Conservation (phyloP, 805 yeast genomes). For the Candida jianshihensis region DNA sequence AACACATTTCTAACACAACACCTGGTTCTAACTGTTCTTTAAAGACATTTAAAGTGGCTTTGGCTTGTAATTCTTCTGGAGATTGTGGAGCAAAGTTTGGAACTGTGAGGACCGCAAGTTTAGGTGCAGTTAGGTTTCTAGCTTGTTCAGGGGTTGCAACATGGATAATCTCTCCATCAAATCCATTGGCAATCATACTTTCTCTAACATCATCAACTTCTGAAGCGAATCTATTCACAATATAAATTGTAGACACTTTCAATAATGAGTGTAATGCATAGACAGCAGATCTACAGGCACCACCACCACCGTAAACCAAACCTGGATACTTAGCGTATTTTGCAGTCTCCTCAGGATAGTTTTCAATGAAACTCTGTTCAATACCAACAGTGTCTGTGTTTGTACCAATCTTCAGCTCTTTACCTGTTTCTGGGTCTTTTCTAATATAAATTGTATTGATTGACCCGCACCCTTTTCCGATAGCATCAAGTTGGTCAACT, state of each 20-base stretch:
- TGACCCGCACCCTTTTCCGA: conserved; percentile 22
- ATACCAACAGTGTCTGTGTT: conserved; percentile 23
- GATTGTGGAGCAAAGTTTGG: conserved; percentile 18
- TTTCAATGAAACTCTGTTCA: conserved; percentile 14
- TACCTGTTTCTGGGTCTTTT: conserved; percentile 4
- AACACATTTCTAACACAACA: conserved; percentile 22
- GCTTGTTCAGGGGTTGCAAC: conserved; percentile 17
- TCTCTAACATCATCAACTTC: conserved; percentile 14
- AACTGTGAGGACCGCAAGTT: conserved; percentile 17
- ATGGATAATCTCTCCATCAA: conserved; percentile 20
- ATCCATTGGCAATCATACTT: conserved; percentile 17
- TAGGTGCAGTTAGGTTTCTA: conserved; percentile 9
- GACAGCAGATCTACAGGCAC: conserved; percentile 23
- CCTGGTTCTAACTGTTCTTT: conserved; percentile 10
- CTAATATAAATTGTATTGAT: conserved; percentile 20
- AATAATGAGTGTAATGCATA: conserved; percentile 17
- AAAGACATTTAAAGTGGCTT: conserved; percentile 18
- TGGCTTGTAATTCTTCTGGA: conserved; percentile 14
- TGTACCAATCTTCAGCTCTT: conserved; percentile 15
- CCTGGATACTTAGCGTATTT: conserved; percentile 14
- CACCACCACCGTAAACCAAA: conserved; percentile 22
- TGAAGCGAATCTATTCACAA: conserved; percentile 18
- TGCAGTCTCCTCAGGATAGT: conserved; percentile 14
- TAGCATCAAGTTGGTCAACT: conserved; percentile 16
- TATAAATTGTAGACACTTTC: conserved; percentile 19